Evolutionary conservation across 495 filamentous ascomycete species (phyloP).

Genomic region (Lasiosphaeriaceae sp.): DNA sequence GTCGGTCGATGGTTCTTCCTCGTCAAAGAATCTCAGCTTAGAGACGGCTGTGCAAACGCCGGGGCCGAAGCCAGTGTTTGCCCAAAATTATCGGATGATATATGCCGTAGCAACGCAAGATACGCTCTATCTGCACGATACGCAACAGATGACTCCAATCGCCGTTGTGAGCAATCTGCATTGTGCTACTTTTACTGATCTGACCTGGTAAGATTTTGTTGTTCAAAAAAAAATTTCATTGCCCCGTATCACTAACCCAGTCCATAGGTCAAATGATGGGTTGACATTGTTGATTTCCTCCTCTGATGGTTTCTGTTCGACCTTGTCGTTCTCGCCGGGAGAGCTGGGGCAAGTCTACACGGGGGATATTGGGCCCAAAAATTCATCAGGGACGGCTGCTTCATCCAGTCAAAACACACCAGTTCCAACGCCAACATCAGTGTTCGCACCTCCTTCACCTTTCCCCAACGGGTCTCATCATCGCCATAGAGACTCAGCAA

Average conservation of each 20-base stretch:
- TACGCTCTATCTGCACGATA: conserved; percentile 94
- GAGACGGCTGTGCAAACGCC: conserved; percentile 49
- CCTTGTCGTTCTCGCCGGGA: conserved; percentile 74
- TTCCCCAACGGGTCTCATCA: conserved; percentile 40
- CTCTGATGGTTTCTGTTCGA: conserved; percentile 96
- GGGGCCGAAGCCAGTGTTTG: conserved; percentile 67
- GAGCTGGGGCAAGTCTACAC: conserved; percentile 87
- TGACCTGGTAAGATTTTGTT: conserved; percentile 71
- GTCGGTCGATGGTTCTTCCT: conserved; percentile 39
- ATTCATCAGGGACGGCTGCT: conserved; percentile 32
- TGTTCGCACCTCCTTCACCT: conserved; percentile 55
- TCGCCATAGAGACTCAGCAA: conserved; percentile 47
- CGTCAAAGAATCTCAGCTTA: conserved; percentile 45
- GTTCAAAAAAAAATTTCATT: background rate
- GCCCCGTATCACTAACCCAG: conserved; percentile 24
- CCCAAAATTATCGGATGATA: conserved; percentile 85
- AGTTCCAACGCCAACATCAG: conserved; percentile 59
- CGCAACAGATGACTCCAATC: conserved; percentile 89
- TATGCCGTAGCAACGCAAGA: conserved; percentile 98
- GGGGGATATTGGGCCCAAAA: conserved; percentile 55
- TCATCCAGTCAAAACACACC: conserved; percentile 59
- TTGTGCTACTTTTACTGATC: conserved; percentile 93
- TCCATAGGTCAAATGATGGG: conserved; percentile 84
- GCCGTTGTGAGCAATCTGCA: conserved; percentile 95
- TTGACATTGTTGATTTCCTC: conserved; percentile 91